phyloP scores from a whole-genome alignment of 805 yeast species.

The Nakazawaea ernobii region DNA sequence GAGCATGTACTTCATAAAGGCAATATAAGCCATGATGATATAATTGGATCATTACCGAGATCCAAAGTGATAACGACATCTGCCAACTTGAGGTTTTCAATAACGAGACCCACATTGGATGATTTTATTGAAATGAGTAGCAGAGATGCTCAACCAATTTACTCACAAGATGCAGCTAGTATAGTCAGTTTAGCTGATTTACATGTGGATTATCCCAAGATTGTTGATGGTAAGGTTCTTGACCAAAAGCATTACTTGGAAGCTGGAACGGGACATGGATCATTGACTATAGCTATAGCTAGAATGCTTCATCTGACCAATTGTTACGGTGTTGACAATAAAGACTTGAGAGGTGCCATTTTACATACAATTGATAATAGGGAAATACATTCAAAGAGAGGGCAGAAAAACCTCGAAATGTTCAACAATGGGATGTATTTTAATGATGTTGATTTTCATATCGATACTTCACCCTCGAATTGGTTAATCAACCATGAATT shows the following conservation, averaged over 20 bases:
- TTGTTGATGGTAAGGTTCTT: conserved; percentile 20
- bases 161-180: conserved; percentile 42
- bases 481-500: conserved; percentile 28
- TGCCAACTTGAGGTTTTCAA: conserved; percentile 21
- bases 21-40: conserved; percentile 28
- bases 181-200: conserved; percentile 42
- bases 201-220: conserved; percentile 34
- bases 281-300: conserved; percentile 38
- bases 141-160: conserved; percentile 47
- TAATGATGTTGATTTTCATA: conserved; percentile 40
- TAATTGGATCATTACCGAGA: conserved; percentile 33
- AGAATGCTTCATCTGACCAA: conserved; percentile 39
- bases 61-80: conserved; percentile 22
- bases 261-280: conserved; percentile 55
- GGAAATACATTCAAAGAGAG: conserved; percentile 34
- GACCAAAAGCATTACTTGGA: conserved; percentile 28
- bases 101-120: conserved; percentile 37
- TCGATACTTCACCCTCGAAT: conserved; percentile 31
- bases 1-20: conserved; percentile 21
- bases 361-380: conserved; percentile 40
- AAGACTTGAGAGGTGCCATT: conserved; percentile 33
- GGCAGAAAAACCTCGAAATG: conserved; percentile 24
- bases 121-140: conserved; percentile 35
- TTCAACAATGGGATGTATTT: conserved; percentile 37
- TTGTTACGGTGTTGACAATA: conserved; percentile 23